These are phyloP conservation scores for Talaromyces nanjingensis DNA, from an alignment of 495 filamentous ascomycete species.

Conservation along the genomic window DNA sequence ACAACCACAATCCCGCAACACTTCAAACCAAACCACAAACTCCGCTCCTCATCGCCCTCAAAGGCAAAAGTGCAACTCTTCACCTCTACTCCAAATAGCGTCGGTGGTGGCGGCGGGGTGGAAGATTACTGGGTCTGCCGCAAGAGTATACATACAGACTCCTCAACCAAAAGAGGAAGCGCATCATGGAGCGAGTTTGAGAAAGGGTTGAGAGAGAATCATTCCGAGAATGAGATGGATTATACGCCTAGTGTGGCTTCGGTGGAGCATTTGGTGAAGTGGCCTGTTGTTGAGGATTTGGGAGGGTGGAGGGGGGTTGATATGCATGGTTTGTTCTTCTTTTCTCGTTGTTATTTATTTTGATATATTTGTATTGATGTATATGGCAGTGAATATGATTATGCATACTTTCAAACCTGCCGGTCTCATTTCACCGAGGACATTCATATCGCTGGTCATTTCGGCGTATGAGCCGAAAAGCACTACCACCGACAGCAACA, in stretches of 20 bases:
- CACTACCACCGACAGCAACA: background rate
- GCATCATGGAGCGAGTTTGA: conserved; percentile 63
- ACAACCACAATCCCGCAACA: conserved; percentile 26
- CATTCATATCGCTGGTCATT: conserved; percentile 30
- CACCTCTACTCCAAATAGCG: conserved; percentile 17
- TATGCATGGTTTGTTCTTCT: conserved; percentile 43
- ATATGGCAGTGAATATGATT: conserved; percentile 34
- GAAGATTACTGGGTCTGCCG: conserved; percentile 65
- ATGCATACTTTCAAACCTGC: conserved; percentile 32
- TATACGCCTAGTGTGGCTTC: conserved; percentile 66
- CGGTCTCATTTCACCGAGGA: conserved; percentile 28
- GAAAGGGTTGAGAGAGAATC: conserved; percentile 48
- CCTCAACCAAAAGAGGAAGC: conserved; percentile 39
- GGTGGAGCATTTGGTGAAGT: conserved; percentile 43
- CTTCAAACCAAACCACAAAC: conserved; percentile 21
- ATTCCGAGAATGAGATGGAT: conserved; percentile 60
- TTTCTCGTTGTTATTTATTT: conserved; percentile 3
- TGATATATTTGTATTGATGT: conserved; percentile 7
- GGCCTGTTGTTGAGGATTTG: conserved; percentile 35
- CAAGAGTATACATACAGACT: conserved; percentile 54
- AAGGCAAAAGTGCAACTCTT: conserved; percentile 38
- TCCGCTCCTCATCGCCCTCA: conserved; percentile 33
- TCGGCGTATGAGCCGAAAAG: conserved; percentile 19
- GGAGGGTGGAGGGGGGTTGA: conserved; percentile 41
- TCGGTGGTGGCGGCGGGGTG: conserved; percentile 17